These are phyloP conservation scores for Friedmanniomyces simplex DNA, from an alignment of 495 filamentous ascomycete species.

Conservation along the genomic window DNA sequence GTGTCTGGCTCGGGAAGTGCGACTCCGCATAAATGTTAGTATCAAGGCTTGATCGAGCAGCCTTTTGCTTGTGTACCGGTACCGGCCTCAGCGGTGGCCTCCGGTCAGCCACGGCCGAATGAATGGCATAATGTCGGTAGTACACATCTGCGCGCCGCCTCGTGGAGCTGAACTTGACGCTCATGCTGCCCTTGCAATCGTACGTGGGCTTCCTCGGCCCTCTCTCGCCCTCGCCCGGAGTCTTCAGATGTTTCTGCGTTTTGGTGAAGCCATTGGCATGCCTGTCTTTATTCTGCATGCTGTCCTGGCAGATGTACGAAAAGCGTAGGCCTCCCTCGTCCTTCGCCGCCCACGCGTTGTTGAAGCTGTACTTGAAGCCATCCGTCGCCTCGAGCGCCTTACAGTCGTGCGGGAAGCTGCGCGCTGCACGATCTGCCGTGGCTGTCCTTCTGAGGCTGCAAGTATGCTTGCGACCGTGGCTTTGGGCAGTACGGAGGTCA, in stretches of 20 bases:
- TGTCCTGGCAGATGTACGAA: constrained; percentile 21
- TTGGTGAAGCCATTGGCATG: constrained; percentile 19
- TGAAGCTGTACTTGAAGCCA: constrained; percentile 20
- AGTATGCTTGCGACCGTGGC: constrained; percentile 4
- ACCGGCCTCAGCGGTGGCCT: background rate
- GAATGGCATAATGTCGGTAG: constrained; percentile 20
- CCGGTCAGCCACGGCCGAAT: constrained; percentile 13
- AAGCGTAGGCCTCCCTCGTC: constrained; percentile 15
- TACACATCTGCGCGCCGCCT: constrained; percentile 12
- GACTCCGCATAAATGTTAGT: background rate
- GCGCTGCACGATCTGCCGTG: constrained; percentile 16
- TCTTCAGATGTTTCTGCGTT: constrained; percentile 14
- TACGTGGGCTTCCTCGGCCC: constrained; percentile 19
- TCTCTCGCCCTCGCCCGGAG: background rate
- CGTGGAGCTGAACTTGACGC: constrained; percentile 14
- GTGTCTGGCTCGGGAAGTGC: constrained; percentile 1
- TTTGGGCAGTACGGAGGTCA: constrained; percentile 1
- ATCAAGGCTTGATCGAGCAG: background rate
- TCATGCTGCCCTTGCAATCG: constrained; percentile 22
- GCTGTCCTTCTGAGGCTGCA: background rate
- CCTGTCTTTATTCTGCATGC: constrained; percentile 24
- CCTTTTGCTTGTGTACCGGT: background rate
- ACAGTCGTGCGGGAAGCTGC: constrained; percentile 20
- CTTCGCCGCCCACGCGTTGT: constrained; percentile 17
- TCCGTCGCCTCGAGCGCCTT: constrained; percentile 16